These are phyloP conservation scores for Beauveria sp. DNA, from an alignment of 2,329 filamentous ascomycete genomes.

Conservation along the genomic window DNA sequence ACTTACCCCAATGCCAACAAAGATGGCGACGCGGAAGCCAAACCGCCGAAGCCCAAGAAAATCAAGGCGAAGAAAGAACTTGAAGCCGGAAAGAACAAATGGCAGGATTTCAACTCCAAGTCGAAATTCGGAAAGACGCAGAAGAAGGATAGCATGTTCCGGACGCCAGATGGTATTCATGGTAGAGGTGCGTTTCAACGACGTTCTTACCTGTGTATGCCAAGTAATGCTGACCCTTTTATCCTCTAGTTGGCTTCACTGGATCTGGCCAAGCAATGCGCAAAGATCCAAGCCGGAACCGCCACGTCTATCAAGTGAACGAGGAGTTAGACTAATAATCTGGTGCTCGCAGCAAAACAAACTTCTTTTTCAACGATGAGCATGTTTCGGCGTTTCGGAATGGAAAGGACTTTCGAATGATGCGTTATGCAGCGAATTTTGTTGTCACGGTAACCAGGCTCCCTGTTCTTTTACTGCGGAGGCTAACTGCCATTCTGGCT, in stretches of 20 bases:
- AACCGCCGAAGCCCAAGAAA: constrained; percentile 75
- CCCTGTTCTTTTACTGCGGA: constrained; percentile 27
- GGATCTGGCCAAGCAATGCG: constrained; percentile 94
- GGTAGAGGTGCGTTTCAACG: constrained; percentile 61
- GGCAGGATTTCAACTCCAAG: constrained; percentile 87
- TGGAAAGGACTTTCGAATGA: not conserved
- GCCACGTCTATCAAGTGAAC: constrained; percentile 76
- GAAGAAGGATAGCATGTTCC: constrained; percentile 96
- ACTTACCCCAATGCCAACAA: constrained; percentile 55
- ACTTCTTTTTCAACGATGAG: not conserved
- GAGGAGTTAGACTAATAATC: constrained; percentile 60
- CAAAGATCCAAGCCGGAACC: constrained; percentile 74
- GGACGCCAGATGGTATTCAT: constrained; percentile 78
- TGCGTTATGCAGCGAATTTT: not conserved
- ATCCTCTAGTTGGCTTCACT: constrained; percentile 74
- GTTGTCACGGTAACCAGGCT: constrained; percentile 26
- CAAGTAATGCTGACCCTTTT: constrained; percentile 13
- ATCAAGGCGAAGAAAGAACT: constrained; percentile 87
- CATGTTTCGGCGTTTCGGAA: constrained; percentile 16
- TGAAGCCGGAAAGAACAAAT: constrained; percentile 84
- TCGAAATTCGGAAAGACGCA: constrained; percentile 56
- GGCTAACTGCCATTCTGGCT: constrained; percentile 31
- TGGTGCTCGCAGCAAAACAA: constrained; percentile 20
- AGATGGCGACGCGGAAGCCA: constrained; percentile 53
- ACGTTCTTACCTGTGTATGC: not conserved